Percentiles rank a stretch among this genome's conserved stretches.
phyloP scores from a whole-genome alignment of 306 rosid genomes.

The Pterocarpus macrocarpus region DNA sequence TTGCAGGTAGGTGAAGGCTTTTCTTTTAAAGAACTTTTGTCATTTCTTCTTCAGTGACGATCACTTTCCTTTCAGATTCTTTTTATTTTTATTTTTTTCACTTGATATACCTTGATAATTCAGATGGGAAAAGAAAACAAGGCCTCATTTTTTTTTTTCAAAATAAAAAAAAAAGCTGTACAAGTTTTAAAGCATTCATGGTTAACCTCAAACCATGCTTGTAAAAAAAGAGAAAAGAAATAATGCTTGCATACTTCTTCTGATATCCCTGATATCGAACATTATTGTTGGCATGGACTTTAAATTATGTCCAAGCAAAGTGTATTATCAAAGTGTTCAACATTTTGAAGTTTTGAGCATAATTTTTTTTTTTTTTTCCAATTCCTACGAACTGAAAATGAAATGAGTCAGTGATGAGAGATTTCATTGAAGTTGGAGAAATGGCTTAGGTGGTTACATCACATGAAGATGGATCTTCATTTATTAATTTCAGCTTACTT shows the following conservation, averaged over 20 bases:
- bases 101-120: neutral
- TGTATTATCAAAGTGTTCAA: conserved; percentile 4
- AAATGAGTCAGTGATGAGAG: neutral
- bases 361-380: neutral
- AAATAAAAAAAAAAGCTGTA: neutral
- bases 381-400: conserved; percentile 8
- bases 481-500: conserved; percentile 37
- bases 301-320: neutral
- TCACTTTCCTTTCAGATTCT: conserved; percentile 11
- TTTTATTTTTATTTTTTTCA: neutral
- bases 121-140: neutral
- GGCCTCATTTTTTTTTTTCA: neutral
- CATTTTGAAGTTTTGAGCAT: neutral
- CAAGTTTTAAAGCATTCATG: conserved; percentile 6
- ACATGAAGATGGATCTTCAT: conserved; percentile 16
- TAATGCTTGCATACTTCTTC: conserved; percentile 10
- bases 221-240: neutral
- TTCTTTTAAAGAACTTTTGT: conserved; percentile 13
- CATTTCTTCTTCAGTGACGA: neutral
- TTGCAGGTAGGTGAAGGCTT: conserved; percentile 69
- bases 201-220: neutral
- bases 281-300: neutral
- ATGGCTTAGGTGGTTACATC: neutral
- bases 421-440: neutral
- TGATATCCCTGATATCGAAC: neutral